Conservation (phyloP, 2,329 filamentous ascomycete species). For the Coniochaeta pulveracea region DNA sequence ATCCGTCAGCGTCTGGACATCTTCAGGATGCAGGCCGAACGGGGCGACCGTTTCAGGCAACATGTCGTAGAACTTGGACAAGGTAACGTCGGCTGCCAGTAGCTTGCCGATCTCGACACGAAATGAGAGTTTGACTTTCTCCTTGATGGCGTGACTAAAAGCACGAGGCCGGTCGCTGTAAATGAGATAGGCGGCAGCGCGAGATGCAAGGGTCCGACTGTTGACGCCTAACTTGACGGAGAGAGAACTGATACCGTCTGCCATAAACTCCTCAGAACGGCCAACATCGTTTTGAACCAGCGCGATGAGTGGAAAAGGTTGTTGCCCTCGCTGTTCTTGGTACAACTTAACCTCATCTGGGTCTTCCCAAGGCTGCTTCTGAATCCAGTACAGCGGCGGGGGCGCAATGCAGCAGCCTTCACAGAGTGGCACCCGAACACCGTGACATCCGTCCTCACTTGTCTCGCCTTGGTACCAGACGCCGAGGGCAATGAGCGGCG, state of each 20-base stretch:
- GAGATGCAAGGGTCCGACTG: constrained; percentile 8
- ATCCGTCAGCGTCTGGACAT: constrained; percentile 6
- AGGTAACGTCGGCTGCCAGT: neutral
- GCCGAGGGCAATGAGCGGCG: neutral
- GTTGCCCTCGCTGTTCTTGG: constrained; percentile 4
- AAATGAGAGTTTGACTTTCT: neutral
- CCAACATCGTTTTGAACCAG: no score
- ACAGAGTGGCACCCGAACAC: constrained; percentile 6
- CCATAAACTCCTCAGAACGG: no score
- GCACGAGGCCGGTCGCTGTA: constrained; percentile 5
- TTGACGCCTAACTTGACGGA: constrained; percentile 7
- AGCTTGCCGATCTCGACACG: neutral
- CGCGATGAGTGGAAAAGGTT: no score
- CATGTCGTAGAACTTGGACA: constrained; percentile 1
- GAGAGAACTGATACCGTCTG: no score
- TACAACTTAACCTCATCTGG: constrained; percentile 9
- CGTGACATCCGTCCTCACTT: neutral
- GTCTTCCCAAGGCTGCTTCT: constrained; percentile 7
- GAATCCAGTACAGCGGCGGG: constrained; percentile 5
- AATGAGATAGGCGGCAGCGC: constrained; percentile 8
- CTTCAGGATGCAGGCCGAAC: neutral
- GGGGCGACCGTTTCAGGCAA: neutral
- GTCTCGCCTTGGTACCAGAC: neutral
- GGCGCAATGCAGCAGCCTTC: constrained; percentile 8
- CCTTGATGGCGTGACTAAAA: neutral